Percentiles rank a stretch among this genome's conserved stretches.
These are phyloP conservation scores for Cryptococcus hybrid DNA, from an alignment of 1,284 basidiomycete species.

Conservation along the genomic window DNA sequence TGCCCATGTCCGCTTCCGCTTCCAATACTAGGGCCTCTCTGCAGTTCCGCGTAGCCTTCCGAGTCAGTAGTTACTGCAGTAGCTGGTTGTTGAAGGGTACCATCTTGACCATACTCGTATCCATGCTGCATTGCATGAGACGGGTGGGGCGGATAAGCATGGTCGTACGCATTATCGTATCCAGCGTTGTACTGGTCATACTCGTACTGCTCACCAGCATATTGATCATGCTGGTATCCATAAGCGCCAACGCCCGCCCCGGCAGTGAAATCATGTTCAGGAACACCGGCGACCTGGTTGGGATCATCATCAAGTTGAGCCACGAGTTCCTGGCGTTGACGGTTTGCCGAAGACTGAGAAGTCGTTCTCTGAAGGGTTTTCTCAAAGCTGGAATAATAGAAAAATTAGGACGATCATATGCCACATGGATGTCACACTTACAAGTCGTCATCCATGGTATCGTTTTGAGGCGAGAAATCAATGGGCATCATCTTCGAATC, in stretches of 20 bases:
- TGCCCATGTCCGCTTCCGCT: constrained; percentile 25
- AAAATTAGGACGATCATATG: not conserved
- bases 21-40: constrained; percentile 30
- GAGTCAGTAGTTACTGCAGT: not conserved
- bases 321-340: constrained; percentile 42
- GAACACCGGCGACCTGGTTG: constrained; percentile 33
- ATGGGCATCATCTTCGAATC: constrained; percentile 61
- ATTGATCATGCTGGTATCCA: constrained; percentile 28
- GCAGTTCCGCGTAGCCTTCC: constrained; percentile 41
- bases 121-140: constrained; percentile 7
- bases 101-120: constrained; percentile 11
- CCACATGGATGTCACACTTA: constrained; percentile 11
- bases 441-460: constrained; percentile 40
- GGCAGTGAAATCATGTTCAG: constrained; percentile 74
- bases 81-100: constrained; percentile 13
- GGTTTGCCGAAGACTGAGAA: constrained; percentile 33
- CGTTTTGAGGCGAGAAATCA: constrained; percentile 73
- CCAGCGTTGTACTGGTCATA: constrained; percentile 22
- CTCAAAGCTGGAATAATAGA: constrained; percentile 25
- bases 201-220: constrained; percentile 30
- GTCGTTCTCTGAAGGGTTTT: constrained; percentile 41
- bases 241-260: constrained; percentile 50
- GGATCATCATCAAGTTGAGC: constrained; percentile 36
- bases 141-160: constrained; percentile 19
- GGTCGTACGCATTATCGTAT: constrained; percentile 5